Conservation (phyloP, 352 stramenopile genomes). For the Phytophthora litchii region DNA sequence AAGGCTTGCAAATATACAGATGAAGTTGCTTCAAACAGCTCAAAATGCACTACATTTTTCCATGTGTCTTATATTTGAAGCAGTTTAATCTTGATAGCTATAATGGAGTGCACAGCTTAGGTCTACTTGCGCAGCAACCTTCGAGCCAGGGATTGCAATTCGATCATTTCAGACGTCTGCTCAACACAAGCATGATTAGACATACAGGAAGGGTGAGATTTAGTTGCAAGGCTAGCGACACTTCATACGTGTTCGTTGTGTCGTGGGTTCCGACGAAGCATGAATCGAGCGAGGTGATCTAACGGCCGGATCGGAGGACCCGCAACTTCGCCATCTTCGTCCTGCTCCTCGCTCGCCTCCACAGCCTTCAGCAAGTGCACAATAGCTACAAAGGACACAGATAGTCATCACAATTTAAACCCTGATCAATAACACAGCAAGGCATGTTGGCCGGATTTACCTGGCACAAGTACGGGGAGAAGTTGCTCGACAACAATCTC, state of each 20-base stretch:
- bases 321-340: conserved; percentile 45
- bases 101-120: no score
- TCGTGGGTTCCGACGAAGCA: conserved; percentile 71
- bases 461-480: conserved; percentile 60
- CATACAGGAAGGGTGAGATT: neutral
- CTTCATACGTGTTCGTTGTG: conserved; percentile 52
- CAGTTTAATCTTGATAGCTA: neutral
- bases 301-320: conserved; percentile 54
- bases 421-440: no score
- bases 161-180: conserved; percentile 37
- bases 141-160: conserved; percentile 43
- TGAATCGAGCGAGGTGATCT: conserved; percentile 68
- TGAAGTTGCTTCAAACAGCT: neutral
- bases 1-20: neutral
- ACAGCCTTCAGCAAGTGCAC: conserved; percentile 62
- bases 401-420: neutral
- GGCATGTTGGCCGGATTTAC: conserved; percentile 25
- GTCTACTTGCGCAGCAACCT: conserved; percentile 46
- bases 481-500: conserved; percentile 63
- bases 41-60: no score
- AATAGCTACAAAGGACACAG: conserved; percentile 33
- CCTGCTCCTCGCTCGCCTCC: conserved; percentile 42
- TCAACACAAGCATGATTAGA: neutral
- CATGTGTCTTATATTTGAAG: conserved; percentile 1
- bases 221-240: no score